These are phyloP conservation scores for Coffea eugenioides DNA, from an alignment of 257 asterid species.

Conservation along the genomic window DNA sequence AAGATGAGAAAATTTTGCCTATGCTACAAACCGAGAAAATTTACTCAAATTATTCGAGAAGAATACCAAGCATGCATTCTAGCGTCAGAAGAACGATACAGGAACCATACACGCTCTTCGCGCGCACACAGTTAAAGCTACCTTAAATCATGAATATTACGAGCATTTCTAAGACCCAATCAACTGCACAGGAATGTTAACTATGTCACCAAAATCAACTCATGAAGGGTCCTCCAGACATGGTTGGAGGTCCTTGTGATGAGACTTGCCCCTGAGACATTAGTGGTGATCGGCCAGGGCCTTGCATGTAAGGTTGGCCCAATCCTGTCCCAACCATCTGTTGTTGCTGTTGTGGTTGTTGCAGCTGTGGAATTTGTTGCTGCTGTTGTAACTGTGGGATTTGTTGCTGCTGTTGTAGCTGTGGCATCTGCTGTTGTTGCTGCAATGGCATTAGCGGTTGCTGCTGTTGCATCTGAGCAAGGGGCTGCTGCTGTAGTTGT, in stretches of 20 bases:
- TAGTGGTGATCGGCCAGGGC: constrained; percentile 59
- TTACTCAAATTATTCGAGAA: no score
- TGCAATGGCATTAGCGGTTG: constrained; percentile 31
- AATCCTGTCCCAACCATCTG: constrained; percentile 61
- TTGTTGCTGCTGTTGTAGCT: constrained; percentile 35
- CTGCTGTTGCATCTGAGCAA: constrained; percentile 34
- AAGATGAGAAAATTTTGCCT: not conserved
- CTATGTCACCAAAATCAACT: constrained; percentile 23
- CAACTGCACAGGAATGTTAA: not conserved
- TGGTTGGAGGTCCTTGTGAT: constrained; percentile 62
- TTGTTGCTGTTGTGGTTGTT: constrained; percentile 41
- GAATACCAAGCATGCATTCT: not conserved
- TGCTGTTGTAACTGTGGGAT: constrained; percentile 23
- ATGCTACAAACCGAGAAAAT: not conserved
- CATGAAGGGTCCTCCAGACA: constrained; percentile 73
- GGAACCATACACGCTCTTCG: not conserved
- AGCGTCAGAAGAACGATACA: not conserved
- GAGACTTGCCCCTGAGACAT: constrained; percentile 78
- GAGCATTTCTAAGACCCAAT: not conserved
- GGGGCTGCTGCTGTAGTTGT: constrained; percentile 32
- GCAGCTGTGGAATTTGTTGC: constrained; percentile 18
- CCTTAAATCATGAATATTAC: not conserved
- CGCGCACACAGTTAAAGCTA: not conserved
- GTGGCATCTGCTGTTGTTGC: constrained; percentile 28
- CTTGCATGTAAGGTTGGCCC: constrained; percentile 72